phyloP scores from a whole-genome alignment of 805 yeast genomes.

The Naumovozyma dairenensis region DNA sequence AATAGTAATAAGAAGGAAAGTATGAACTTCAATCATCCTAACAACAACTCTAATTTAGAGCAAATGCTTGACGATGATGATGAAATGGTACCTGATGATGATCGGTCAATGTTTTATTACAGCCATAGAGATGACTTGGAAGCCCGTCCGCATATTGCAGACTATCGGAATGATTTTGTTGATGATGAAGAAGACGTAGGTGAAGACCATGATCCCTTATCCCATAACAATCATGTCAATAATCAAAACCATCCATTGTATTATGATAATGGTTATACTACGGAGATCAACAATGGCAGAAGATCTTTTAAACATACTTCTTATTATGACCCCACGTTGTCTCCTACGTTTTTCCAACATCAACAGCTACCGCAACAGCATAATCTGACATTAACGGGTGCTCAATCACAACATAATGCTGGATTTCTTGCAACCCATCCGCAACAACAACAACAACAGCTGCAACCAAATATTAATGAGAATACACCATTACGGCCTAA shows the following conservation, averaged over 20 bases:
- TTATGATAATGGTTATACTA: too few species aligned
- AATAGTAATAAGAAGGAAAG: neutral
- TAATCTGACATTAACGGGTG: too few species aligned
- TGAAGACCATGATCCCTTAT: conserved; percentile 4
- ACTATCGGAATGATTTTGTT: conserved; percentile 18
- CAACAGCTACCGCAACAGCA: too few species aligned
- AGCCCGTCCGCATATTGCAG: conserved; percentile 26
- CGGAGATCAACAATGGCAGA: too few species aligned
- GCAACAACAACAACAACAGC: conserved; percentile 4
- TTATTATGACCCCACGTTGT: neutral
- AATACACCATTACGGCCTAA: conserved; percentile 15
- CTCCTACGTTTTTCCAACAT: too few species aligned
- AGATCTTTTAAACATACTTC: neutral
- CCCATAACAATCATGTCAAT: neutral
- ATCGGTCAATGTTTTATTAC: conserved; percentile 29
- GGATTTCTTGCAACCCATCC: conserved; percentile 2
- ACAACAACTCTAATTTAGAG: conserved; percentile 1
- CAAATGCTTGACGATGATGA: conserved; percentile 5
- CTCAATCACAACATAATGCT: too few species aligned
- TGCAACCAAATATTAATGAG: conserved; percentile 10
- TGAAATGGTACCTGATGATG: conserved; percentile 19
- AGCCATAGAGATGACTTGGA: conserved; percentile 24
- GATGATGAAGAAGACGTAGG: conserved; percentile 16
- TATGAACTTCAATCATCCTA: neutral
- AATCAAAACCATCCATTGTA: too few species aligned